These are phyloP conservation scores for Nematocida ironsii DNA, from an alignment of 371 early-diverging fungal species.

Conservation along the genomic window DNA sequence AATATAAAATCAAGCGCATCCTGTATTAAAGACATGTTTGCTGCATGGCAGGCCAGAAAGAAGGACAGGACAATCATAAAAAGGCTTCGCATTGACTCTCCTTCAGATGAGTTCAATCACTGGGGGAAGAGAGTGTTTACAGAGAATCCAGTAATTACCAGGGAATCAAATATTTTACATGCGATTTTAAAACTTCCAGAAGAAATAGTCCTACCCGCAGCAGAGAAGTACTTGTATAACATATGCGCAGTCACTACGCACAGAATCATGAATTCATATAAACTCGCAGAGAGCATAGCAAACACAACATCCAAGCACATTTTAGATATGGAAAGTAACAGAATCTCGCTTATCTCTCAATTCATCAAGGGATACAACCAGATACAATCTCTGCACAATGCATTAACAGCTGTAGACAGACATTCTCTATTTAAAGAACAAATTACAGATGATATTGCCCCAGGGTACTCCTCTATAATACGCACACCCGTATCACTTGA, in stretches of 20 bases:
- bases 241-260: constrained; percentile 2
- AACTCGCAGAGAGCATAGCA: background rate
- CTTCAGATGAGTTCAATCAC: constrained; percentile 4
- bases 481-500: constrained; percentile 40
- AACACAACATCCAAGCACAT: background rate
- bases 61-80: constrained; percentile 39
- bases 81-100: constrained; percentile 40
- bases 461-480: constrained; percentile 59
- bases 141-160: background rate
- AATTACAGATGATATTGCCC: constrained; percentile 64
- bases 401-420: constrained; percentile 1
- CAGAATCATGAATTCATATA: background rate
- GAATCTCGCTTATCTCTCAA: constrained; percentile 1
- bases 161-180: background rate
- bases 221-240: constrained; percentile 12
- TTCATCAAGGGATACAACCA: constrained; percentile 15
- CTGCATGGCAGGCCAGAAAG: constrained; percentile 34
- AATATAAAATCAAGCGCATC: background rate
- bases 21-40: constrained; percentile 41
- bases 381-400: constrained; percentile 25
- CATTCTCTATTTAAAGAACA: constrained; percentile 47
- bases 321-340: background rate
- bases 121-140: constrained; percentile 14
- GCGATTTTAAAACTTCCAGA: background rate
- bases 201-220: background rate